Evolutionary conservation across 495 filamentous ascomycete genomes (phyloP).

Genomic region (Aspergillus bridgeri): DNA sequence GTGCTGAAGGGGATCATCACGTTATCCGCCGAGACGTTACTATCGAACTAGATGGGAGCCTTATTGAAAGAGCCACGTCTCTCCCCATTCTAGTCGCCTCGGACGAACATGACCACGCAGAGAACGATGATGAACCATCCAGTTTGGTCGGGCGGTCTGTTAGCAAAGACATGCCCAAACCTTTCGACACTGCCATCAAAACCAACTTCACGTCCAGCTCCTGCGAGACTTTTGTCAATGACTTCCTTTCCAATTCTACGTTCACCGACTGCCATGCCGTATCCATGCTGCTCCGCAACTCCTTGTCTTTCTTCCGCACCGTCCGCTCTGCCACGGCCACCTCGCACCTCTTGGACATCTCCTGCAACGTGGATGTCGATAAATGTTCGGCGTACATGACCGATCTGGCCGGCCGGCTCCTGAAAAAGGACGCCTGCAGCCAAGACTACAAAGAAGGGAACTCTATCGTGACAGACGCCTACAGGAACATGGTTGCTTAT

Average conservation of each 20-base stretch:
- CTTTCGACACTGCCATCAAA: slow-evolving; percentile 69
- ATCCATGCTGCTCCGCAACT: slow-evolving; percentile 70
- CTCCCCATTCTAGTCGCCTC: not conserved
- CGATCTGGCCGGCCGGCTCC: slow-evolving; percentile 56
- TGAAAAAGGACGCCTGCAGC: slow-evolving; percentile 58
- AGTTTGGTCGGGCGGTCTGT: slow-evolving; percentile 1
- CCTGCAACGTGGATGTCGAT: slow-evolving; percentile 61
- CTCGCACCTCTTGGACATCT: slow-evolving; percentile 65
- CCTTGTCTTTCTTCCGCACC: slow-evolving; percentile 73
- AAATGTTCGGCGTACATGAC: slow-evolving; percentile 59
- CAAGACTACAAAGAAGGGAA: slow-evolving; percentile 64
- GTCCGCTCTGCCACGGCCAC: slow-evolving; percentile 61
- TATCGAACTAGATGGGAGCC: not conserved
- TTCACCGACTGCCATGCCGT: slow-evolving; percentile 71
- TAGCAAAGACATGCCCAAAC: slow-evolving; percentile 52
- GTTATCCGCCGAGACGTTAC: not conserved
- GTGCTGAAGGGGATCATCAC: slow-evolving; percentile 1
- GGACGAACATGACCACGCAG: not conserved
- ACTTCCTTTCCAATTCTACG: slow-evolving; percentile 58
- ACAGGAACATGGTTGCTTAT: slow-evolving; percentile 69
- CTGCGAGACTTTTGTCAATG: slow-evolving; percentile 67
- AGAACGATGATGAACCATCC: not conserved
- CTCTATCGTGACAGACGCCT: slow-evolving; percentile 68
- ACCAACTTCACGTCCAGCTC: slow-evolving; percentile 61
- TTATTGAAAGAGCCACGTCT: not conserved